Evolutionary conservation across 2,329 filamentous ascomycete species (phyloP).

Genomic region (Paecilomyces sp.): DNA sequence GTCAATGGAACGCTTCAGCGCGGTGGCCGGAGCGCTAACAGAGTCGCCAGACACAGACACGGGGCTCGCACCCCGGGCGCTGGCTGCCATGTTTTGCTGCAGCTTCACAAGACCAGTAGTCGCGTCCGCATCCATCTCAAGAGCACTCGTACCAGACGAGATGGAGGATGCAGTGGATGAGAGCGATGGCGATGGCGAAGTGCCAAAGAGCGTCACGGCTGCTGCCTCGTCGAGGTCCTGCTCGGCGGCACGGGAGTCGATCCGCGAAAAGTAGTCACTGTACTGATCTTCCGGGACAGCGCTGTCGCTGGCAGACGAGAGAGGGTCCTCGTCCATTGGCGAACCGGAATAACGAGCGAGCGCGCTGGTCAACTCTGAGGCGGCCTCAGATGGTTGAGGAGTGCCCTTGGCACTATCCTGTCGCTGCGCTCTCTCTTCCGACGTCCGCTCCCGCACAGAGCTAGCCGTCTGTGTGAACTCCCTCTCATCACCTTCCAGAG

Average conservation of each 20-base stretch:
- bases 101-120: constrained; percentile 2
- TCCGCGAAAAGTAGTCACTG: constrained; percentile 28
- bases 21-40: constrained; percentile 19
- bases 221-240: constrained; percentile 27
- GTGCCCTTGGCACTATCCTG: constrained; percentile 26
- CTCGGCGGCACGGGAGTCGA: constrained; percentile 15
- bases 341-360: constrained; percentile 20
- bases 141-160: constrained; percentile 34
- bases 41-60: constrained; percentile 4
- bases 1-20: constrained; percentile 32
- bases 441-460: constrained; percentile 59
- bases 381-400: constrained; percentile 25
- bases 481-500: constrained; percentile 87
- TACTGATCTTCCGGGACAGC: constrained; percentile 24
- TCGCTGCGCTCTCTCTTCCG: constrained; percentile 27
- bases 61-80: constrained; percentile 2
- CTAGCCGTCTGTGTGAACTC: constrained; percentile 96
- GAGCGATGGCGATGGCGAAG: constrained; percentile 36
- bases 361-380: constrained; percentile 18
- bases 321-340: constrained; percentile 22
- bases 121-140: constrained; percentile 21
- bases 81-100: constrained; percentile 1
- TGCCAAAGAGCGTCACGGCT: constrained; percentile 30
- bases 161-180: constrained; percentile 33
- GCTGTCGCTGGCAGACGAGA: constrained; percentile 20